Conservation (phyloP, 2,329 filamentous ascomycete species). For the Scytalidium lignicola region DNA sequence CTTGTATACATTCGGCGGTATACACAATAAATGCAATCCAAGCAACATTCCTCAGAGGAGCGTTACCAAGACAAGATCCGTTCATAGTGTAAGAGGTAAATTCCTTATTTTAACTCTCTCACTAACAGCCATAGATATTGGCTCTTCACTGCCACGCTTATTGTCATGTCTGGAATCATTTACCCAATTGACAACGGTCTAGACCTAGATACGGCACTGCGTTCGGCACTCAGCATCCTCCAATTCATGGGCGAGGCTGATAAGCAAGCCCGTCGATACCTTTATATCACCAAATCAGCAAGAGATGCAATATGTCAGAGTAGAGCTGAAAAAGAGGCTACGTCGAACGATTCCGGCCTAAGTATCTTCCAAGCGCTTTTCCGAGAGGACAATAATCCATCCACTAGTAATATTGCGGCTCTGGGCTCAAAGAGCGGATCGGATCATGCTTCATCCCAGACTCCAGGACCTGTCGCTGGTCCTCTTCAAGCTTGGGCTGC, state of each 20-base stretch:
- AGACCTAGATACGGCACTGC: constrained; percentile 32
- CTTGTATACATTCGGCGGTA: constrained; percentile 43
- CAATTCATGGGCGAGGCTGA: constrained; percentile 41
- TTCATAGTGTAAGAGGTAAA: constrained; percentile 46
- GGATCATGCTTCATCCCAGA: too few species aligned
- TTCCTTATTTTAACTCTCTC: neutral
- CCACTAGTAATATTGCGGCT: too few species aligned
- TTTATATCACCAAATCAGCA: constrained; percentile 2
- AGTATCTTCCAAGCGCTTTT: constrained; percentile 8
- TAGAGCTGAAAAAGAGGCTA: neutral
- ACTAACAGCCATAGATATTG: constrained; percentile 39
- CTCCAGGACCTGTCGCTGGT: neutral
- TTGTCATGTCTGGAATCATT: constrained; percentile 51
- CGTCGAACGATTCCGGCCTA: neutral
- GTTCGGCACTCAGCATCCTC: constrained; percentile 39
- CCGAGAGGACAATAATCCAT: neutral
- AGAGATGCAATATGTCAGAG: constrained; percentile 1
- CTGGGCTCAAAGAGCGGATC: neutral
- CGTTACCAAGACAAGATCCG: constrained; percentile 45
- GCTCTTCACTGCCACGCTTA: constrained; percentile 47
- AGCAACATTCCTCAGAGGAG: constrained; percentile 37
- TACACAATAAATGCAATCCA: constrained; percentile 42
- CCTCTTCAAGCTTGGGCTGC: neutral
- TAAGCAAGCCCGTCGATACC: constrained; percentile 35
- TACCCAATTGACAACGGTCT: constrained; percentile 41